Conservation (phyloP, 441 rosid species). For the Francoa sonchifolia region DNA sequence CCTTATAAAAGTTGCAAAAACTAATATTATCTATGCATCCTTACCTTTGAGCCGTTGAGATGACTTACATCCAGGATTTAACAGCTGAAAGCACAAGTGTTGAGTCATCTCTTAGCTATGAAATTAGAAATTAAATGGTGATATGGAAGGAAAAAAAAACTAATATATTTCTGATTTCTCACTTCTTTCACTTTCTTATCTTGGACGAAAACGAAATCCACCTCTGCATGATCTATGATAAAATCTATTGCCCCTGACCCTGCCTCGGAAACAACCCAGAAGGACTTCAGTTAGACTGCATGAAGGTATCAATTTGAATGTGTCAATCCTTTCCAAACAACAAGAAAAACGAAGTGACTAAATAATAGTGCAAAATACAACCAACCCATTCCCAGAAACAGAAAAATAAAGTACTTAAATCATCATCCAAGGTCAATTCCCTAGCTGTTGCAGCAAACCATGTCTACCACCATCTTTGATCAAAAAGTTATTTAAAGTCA, state of each 20-base stretch:
- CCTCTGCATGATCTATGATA: slow-evolving; percentile 74
- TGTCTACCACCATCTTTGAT: too few relatives aligned
- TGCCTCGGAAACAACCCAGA: slow-evolving; percentile 22
- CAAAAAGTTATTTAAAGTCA: too few relatives aligned
- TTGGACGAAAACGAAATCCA: slow-evolving; percentile 70
- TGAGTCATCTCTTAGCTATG: slow-evolving; percentile 1
- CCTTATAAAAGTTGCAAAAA: slow-evolving; percentile 7
- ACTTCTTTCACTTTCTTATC: slow-evolving; percentile 69
- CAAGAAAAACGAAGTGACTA: too few relatives aligned
- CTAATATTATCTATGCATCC: slow-evolving; percentile 5
- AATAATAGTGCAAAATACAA: too few relatives aligned
- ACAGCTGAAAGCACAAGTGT: slow-evolving; percentile 34
- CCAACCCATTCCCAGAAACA: too few relatives aligned
- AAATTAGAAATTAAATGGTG: background rate
- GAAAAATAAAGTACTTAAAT: too few relatives aligned
- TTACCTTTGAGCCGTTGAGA: slow-evolving; percentile 50
- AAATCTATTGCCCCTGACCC: slow-evolving; percentile 76
- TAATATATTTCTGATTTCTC: slow-evolving; percentile 12
- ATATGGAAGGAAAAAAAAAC: background rate
- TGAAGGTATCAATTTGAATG: background rate
- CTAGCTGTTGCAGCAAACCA: too few relatives aligned
- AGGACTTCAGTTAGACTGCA: background rate
- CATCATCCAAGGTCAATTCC: too few relatives aligned
- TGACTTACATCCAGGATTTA: slow-evolving; percentile 40
- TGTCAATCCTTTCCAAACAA: too few relatives aligned